Base-by-base conservation (phyloP, 768 basidiomycete species). In the Russula brevipes region DNA sequence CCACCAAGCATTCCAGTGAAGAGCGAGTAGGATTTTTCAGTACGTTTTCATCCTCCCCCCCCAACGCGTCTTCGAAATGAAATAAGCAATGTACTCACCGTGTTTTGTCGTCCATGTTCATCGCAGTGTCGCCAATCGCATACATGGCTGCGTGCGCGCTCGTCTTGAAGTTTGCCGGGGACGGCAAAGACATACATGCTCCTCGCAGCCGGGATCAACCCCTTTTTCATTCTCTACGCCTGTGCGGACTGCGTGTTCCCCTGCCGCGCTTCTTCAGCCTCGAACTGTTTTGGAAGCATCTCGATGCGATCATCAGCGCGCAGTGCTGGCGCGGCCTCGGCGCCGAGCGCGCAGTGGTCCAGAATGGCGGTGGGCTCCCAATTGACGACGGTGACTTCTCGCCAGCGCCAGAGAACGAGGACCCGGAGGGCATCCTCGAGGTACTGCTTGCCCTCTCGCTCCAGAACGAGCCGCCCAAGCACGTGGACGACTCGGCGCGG, bases 161-260 rank as follows among this genome's bases (percentile, higher is more conserved):
- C 9, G 3, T 63, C 5, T 30, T 17, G 38, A 5, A 8, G 2
- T 42, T 52, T 44, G 19, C 42, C 6, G 7, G 3, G 0, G 8
- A 9, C 9, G 14, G 14, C 7, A 6, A 5, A 3, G 5, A 31
- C 17, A 31, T 54, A 12, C 14, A 16, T n/a, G n/a, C n/a, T n/a
- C n/a, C n/a, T n/a, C n/a, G n/a, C n/a, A n/a, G n/a, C 3, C 5
- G 12, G 39, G 4, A 8, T 63, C 10, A 63, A 63, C 31, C 57
- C 62, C 0, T 63, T 63, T 31, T 63, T 63, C 38, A 7, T 59
- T 14, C 57, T 63, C 19, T 63, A 63, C 31, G 62, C 62, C 16
- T 63, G 46, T 6, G 44, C 62, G 10, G 57, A 58, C 19, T 53
- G 36, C 16, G 10, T 14, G 2, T 63, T 30, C n/a, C 51, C 4